A percentile compares a stretch with the other conserved stretches of the same genome.
Evolutionary conservation across 768 basidiomycete species (phyloP).

Genomic region (Mycena filopes): DNA sequence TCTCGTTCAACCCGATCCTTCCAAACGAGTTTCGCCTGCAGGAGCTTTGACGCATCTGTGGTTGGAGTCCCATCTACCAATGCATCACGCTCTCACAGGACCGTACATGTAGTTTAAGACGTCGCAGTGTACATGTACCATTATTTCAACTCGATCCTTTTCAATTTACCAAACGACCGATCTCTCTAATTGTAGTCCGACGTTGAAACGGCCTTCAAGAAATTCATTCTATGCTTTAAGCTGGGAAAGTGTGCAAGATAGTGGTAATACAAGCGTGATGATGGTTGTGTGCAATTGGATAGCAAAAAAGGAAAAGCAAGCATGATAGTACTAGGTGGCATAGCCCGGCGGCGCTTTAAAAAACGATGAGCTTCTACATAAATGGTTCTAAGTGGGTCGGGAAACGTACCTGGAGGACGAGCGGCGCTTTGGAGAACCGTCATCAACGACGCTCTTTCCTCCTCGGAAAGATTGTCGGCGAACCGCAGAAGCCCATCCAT

Average conservation of each 20-base stretch:
- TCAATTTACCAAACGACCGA: no score
- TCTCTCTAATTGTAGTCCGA: no score
- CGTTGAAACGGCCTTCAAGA: neutral
- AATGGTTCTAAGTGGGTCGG: conserved; percentile 23
- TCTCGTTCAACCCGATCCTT: conserved; percentile 13
- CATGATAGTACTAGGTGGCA: conserved; percentile 4
- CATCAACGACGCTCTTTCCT: conserved; percentile 74
- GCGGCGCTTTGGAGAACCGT: conserved; percentile 67
- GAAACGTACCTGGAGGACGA: conserved; percentile 65
- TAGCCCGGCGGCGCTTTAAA: conserved; percentile 22
- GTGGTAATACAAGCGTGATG: neutral
- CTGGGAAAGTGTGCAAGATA: neutral
- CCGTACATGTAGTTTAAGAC: neutral
- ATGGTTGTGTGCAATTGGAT: neutral
- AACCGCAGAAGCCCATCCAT: conserved; percentile 79
- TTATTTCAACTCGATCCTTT: no score
- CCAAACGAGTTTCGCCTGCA: conserved; percentile 10
- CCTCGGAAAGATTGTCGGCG: conserved; percentile 76
- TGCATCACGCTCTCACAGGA: conserved; percentile 1
- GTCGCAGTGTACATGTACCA: no score
- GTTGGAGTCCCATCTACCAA: conserved; percentile 13
- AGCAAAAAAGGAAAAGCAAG: neutral
- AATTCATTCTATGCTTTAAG: conserved; percentile 20
- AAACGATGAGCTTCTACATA: neutral
- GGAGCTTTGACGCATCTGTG: conserved; percentile 25